Evolutionary conservation across 2,329 filamentous ascomycete genomes (phyloP).

Genomic region (Tothia fuscella): DNA sequence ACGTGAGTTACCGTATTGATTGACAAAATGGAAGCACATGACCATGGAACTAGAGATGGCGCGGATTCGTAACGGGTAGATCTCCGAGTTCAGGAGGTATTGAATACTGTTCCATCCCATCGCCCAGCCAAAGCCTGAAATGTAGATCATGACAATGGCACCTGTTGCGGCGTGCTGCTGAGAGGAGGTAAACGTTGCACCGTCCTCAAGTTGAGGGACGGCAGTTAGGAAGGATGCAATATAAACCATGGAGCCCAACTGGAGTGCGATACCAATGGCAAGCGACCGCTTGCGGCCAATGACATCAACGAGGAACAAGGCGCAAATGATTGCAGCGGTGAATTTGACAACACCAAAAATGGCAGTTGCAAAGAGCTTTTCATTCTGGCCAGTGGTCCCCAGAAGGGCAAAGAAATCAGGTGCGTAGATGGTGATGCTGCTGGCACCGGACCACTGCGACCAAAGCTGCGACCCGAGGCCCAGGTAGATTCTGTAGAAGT

Average conservation of each 20-base stretch:
- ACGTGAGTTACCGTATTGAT: slow-evolving; percentile 50
- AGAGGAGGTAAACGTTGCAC: slow-evolving; percentile 27
- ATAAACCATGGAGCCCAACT: slow-evolving; percentile 40
- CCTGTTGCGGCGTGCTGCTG: slow-evolving; percentile 45
- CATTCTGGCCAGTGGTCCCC: slow-evolving; percentile 54
- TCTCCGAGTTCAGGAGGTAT: slow-evolving; percentile 65
- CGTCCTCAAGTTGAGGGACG: slow-evolving; percentile 29
- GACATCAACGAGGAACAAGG: slow-evolving; percentile 67
- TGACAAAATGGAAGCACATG: slow-evolving; percentile 69
- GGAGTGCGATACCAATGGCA: slow-evolving; percentile 33
- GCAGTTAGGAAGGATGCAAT: slow-evolving; percentile 40
- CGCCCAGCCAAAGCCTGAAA: slow-evolving; percentile 28
- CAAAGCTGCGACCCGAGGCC: slow-evolving; percentile 57
- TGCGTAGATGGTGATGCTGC: slow-evolving; percentile 65
- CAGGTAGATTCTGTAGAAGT: slow-evolving; percentile 61
- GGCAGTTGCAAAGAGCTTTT: slow-evolving; percentile 60
- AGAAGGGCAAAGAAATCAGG: slow-evolving; percentile 61
- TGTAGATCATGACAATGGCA: slow-evolving; percentile 56
- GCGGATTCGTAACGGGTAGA: slow-evolving; percentile 63
- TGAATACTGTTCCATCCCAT: slow-evolving; percentile 60
- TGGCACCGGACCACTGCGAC: slow-evolving; percentile 61
- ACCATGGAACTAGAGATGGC: slow-evolving; percentile 57
- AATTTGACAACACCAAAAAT: slow-evolving; percentile 70
- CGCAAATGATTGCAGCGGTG: slow-evolving; percentile 52
- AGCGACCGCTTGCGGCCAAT: slow-evolving; percentile 56